A percentile compares a stretch with the other conserved stretches of the same genome.
Evolutionary conservation across 1,139 yeast genomes (phyloP).

Genomic region (Protomyces arabidopsidicola): DNA sequence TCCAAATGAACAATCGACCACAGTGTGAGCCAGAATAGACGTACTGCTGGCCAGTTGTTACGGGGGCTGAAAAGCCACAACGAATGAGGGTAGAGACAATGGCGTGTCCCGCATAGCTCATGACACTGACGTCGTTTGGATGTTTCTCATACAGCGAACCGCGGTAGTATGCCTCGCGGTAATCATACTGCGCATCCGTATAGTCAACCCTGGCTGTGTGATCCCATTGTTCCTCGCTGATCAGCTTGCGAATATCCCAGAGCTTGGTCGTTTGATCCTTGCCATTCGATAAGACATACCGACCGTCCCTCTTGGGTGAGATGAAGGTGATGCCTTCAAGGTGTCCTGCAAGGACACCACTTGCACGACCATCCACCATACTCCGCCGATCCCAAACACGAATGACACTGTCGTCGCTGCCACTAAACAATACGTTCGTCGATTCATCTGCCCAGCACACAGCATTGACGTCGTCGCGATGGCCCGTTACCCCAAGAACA

Average conservation of each 20-base stretch:
- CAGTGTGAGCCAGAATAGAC: constrained; percentile 40
- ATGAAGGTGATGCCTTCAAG: constrained; percentile 48
- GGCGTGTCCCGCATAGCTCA: constrained; percentile 39
- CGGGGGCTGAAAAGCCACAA: constrained; percentile 39
- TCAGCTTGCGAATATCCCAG: constrained; percentile 38
- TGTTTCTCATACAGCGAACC: constrained; percentile 35
- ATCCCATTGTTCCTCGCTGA: constrained; percentile 31
- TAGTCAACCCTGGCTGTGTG: constrained; percentile 17
- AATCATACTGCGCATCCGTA: constrained; percentile 36
- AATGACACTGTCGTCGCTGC: constrained; percentile 76
- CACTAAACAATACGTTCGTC: constrained; percentile 69
- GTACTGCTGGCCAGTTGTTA: constrained; percentile 37
- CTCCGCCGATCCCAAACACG: constrained; percentile 73
- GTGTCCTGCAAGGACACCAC: constrained; percentile 64
- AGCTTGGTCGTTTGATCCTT: constrained; percentile 40
- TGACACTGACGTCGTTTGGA: constrained; percentile 37
- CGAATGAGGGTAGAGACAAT: constrained; percentile 39
- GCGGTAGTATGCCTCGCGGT: constrained; percentile 36
- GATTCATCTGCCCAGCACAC: constrained; percentile 74
- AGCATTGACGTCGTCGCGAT: constrained; percentile 53
- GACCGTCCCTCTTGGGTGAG: constrained; percentile 37
- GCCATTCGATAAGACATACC: constrained; percentile 37
- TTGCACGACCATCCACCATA: constrained; percentile 51
- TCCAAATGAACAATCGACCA: constrained; percentile 39
- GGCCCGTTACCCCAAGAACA: constrained; percentile 63